phyloP scores from a whole-genome alignment of 345 rosid genomes.

The Lenwebbia sp. region DNA sequence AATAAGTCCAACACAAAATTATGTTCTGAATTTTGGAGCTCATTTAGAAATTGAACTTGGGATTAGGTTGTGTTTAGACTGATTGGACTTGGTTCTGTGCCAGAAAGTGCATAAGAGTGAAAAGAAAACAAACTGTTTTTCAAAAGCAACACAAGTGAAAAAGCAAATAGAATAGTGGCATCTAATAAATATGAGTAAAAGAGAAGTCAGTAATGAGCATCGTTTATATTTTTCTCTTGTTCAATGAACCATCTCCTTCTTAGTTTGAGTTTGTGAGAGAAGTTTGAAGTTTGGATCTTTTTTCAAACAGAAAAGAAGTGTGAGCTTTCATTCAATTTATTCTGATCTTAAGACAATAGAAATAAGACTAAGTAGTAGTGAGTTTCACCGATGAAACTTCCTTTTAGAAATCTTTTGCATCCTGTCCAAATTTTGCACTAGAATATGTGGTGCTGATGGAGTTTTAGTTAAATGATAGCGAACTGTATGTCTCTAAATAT shows the following conservation, averaged over 20 bases:
- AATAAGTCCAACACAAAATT: background rate
- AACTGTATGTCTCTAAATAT: background rate
- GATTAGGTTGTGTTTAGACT: background rate
- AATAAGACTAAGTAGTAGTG: background rate
- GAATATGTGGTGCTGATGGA: background rate
- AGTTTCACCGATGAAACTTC: background rate
- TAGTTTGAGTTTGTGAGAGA: background rate
- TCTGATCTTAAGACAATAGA: background rate
- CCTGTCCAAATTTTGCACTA: background rate
- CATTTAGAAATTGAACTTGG: background rate
- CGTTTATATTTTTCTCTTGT: background rate
- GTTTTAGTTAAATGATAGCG: background rate
- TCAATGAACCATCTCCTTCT: background rate
- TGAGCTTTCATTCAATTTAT: background rate
- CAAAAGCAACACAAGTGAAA: background rate
- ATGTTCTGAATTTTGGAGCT: background rate
- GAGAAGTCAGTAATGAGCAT: background rate
- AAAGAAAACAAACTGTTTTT: background rate
- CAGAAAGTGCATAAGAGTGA: background rate
- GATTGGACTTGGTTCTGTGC: background rate
- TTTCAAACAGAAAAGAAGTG: background rate
- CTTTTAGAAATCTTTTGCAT: background rate
- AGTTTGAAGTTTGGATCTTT: background rate
- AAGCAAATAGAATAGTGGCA: background rate
- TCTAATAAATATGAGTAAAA: background rate